phyloP scores from a whole-genome alignment of 1,284 basidiomycete genomes.

The Kwoniella shivajii region DNA sequence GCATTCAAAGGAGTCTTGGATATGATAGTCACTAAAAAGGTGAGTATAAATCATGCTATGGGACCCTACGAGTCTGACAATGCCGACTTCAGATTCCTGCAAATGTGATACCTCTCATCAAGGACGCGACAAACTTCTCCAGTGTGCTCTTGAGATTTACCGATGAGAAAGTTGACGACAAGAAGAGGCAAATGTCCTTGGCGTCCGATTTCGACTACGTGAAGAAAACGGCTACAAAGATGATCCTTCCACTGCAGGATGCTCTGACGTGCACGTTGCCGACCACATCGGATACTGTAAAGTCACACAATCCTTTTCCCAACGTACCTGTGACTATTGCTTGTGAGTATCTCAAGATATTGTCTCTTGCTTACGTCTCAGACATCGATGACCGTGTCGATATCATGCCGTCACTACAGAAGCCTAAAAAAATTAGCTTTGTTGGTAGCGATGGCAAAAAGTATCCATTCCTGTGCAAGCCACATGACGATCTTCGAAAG shows the following conservation, averaged over 20 bases:
- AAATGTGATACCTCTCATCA: no score
- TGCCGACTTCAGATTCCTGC: no score
- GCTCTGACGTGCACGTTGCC: conserved; percentile 89
- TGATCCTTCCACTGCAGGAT: conserved; percentile 91
- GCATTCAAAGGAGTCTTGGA: conserved; percentile 40
- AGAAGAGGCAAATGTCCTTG: conserved; percentile 38
- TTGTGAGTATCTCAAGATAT: conserved; percentile 57
- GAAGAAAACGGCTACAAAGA: conserved; percentile 62
- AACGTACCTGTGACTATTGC: conserved; percentile 72
- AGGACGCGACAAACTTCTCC: conserved; percentile 43
- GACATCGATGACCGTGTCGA: conserved; percentile 88
- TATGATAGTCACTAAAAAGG: conserved; percentile 14
- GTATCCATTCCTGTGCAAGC: conserved; percentile 95
- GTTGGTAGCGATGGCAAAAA: conserved; percentile 76
- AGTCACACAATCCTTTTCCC: conserved; percentile 81
- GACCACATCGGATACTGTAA: conserved; percentile 64
- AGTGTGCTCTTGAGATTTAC: conserved; percentile 41
- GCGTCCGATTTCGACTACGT: conserved; percentile 64
- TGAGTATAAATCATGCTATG: no score
- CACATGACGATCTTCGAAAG: conserved; percentile 96
- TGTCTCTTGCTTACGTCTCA: conserved; percentile 43
- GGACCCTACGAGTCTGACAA: no score
- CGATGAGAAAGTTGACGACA: conserved; percentile 46
- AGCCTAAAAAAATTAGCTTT: conserved; percentile 89
- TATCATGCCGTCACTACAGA: conserved; percentile 90